Percentiles rank a stretch among this genome's conserved stretches.
Evolutionary conservation across 2,329 filamentous ascomycete species (phyloP).

Genomic region (Aspergillus puulaauensis): DNA sequence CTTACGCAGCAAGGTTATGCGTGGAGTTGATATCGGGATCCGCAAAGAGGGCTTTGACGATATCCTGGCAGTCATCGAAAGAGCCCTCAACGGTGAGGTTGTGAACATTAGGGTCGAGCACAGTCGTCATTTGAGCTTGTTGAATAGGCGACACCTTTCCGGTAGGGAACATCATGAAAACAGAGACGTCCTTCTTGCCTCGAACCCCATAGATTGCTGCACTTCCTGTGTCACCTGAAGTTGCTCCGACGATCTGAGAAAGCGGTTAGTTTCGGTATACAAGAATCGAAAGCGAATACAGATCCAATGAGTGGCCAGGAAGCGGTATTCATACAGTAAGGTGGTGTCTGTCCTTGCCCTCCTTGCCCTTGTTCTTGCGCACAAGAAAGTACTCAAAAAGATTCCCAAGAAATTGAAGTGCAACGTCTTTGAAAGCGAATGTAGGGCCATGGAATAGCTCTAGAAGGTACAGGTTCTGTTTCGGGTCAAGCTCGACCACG

Average conservation of each 20-base stretch:
- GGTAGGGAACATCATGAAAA: constrained; percentile 92
- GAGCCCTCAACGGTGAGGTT: constrained; percentile 86
- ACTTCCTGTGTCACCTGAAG: constrained; percentile 83
- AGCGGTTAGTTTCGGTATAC: neutral
- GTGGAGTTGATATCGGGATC: constrained; percentile 80
- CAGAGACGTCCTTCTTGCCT: constrained; percentile 94
- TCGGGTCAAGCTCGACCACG: constrained; percentile 69
- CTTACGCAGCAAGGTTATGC: constrained; percentile 74
- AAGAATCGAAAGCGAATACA: neutral
- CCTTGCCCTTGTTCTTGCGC: constrained; percentile 44
- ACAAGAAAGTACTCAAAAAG: constrained; percentile 60
- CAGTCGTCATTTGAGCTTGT: constrained; percentile 96
- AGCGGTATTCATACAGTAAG: constrained; percentile 56
- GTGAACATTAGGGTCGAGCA: constrained; percentile 86
- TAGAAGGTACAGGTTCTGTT: constrained; percentile 75
- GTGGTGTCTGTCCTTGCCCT: constrained; percentile 65
- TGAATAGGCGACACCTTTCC: constrained; percentile 89
- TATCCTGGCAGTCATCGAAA: constrained; percentile 96
- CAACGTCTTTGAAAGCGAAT: constrained; percentile 94
- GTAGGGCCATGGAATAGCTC: constrained; percentile 97
- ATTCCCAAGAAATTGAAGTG: constrained; percentile 93
- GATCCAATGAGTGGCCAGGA: neutral
- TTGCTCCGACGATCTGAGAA: constrained; percentile 69
- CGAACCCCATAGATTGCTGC: constrained; percentile 93
- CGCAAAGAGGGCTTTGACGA: constrained; percentile 88